Evolutionary conservation across 2,329 filamentous ascomycete species (phyloP).

Genomic region (Lecanicillium sp.): DNA sequence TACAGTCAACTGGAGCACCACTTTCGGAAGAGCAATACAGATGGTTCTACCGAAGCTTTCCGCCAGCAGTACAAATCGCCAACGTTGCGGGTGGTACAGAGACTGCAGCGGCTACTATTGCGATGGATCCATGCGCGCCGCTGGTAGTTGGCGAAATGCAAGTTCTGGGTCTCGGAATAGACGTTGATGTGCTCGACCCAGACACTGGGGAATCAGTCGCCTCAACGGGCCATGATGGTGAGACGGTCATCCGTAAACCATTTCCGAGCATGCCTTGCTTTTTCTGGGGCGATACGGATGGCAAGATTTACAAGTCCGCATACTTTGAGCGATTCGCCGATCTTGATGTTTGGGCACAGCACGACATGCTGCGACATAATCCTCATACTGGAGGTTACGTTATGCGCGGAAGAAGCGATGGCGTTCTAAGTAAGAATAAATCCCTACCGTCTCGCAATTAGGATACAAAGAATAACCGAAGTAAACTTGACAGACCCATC

Average conservation of each 20-base stretch:
- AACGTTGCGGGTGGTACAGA: conserved; percentile 33
- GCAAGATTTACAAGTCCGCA: conserved; percentile 30
- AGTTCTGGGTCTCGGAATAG: conserved; percentile 34
- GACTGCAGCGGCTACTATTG: conserved; percentile 30
- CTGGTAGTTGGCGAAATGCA: conserved; percentile 37
- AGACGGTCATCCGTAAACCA: conserved; percentile 35
- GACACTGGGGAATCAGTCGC: conserved; percentile 25
- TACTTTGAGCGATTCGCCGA: conserved; percentile 35
- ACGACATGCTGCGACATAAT: conserved; percentile 36
- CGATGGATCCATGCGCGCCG: conserved; percentile 19
- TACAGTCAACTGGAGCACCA: not conserved
- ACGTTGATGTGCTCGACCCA: conserved; percentile 35
- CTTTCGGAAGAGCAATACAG: not conserved
- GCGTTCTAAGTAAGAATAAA: not conserved
- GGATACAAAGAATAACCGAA: too few relatives aligned
- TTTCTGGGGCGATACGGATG: conserved; percentile 34
- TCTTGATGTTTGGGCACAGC: conserved; percentile 33
- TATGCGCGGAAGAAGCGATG: conserved; percentile 32
- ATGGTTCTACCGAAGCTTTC: conserved; percentile 3
- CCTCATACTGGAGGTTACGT: conserved; percentile 29
- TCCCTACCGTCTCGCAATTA: not conserved
- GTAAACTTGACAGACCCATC: conserved; percentile 24
- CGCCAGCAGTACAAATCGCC: not conserved
- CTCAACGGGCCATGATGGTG: conserved; percentile 27
- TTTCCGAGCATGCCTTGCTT: conserved; percentile 38